Percentiles rank a stretch among this genome's conserved stretches.
Evolutionary conservation across 2,329 filamentous ascomycete species (phyloP).

Genomic region (Microascus cirrosus): DNA sequence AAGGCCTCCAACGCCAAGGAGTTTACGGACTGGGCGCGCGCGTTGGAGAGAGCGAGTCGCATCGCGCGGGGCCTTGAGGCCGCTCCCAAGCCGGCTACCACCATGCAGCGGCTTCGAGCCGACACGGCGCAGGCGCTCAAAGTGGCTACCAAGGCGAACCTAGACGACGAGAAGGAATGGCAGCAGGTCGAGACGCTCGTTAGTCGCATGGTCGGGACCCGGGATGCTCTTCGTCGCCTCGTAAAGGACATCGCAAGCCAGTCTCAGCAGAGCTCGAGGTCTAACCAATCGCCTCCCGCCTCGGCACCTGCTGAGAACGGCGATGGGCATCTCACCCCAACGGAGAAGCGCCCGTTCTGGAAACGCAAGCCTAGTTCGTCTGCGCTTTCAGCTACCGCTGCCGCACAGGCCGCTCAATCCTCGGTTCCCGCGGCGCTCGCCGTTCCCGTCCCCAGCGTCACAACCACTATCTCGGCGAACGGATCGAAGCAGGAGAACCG

Average conservation of each 20-base stretch:
- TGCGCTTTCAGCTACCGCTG: conserved; percentile 19
- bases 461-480: conserved; percentile 18
- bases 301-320: conserved; percentile 17
- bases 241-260: conserved; percentile 69
- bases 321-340: conserved; percentile 9
- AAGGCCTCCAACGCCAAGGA: conserved; percentile 73
- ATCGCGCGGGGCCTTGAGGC: conserved; percentile 43
- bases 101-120: conserved; percentile 13
- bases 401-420: conserved; percentile 23
- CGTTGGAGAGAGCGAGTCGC: conserved; percentile 72
- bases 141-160: conserved; percentile 17
- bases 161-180: conserved; percentile 73
- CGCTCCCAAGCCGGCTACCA: conserved; percentile 11
- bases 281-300: conserved; percentile 32
- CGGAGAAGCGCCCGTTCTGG: conserved; percentile 73
- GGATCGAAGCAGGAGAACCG: conserved; percentile 18
- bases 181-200: conserved; percentile 74
- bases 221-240: conserved; percentile 77
- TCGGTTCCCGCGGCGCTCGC: conserved; percentile 21
- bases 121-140: conserved; percentile 10
- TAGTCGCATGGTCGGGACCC: conserved; percentile 73
- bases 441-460: conserved; percentile 26
- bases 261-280: conserved; percentile 35
- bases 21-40: conserved; percentile 77
- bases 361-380: conserved; percentile 67